Evolutionary conservation across 176 grass and related monocot genomes (phyloP).

Genomic region (Aegilops longissima): DNA sequence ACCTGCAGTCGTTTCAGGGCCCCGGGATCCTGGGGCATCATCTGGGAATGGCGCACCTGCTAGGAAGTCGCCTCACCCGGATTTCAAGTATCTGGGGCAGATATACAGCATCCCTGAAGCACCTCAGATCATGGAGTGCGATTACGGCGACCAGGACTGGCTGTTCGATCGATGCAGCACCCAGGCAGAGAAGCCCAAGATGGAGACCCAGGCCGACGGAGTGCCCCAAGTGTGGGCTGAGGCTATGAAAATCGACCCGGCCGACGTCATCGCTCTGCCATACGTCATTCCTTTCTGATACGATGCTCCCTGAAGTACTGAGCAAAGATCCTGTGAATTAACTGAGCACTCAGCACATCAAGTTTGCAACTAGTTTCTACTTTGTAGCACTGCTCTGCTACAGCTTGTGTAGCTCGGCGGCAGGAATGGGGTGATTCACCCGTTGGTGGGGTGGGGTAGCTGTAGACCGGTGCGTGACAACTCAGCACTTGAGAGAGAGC

Average conservation of each 20-base stretch:
- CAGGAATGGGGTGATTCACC: conserved; percentile 22
- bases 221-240: conserved; percentile 49
- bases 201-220: conserved; percentile 23
- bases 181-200: conserved; percentile 28
- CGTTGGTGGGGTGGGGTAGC: conserved; percentile 21
- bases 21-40: conserved; percentile 16
- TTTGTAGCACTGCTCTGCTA: conserved; percentile 35
- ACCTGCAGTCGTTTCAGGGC: too few relatives aligned
- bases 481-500: conserved; percentile 17
- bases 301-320: not conserved
- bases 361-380: conserved; percentile 11
- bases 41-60: conserved; percentile 28
- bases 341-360: conserved; percentile 30
- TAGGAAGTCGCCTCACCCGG: conserved; percentile 47
- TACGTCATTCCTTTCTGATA: conserved; percentile 56
- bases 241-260: conserved; percentile 42
- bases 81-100: conserved; percentile 57
- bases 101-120: conserved; percentile 68
- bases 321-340: conserved; percentile 17
- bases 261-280: conserved; percentile 52
- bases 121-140: conserved; percentile 54
- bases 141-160: conserved; percentile 45
- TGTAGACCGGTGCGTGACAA: conserved; percentile 32
- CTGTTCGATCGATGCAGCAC: conserved; percentile 29
- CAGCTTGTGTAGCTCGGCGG: conserved; percentile 43